Percentiles rank a stretch among this genome's conserved stretches.
These are phyloP conservation scores for Candida michaelii DNA, from an alignment of 805 yeast genomes.

Conservation along the genomic window DNA sequence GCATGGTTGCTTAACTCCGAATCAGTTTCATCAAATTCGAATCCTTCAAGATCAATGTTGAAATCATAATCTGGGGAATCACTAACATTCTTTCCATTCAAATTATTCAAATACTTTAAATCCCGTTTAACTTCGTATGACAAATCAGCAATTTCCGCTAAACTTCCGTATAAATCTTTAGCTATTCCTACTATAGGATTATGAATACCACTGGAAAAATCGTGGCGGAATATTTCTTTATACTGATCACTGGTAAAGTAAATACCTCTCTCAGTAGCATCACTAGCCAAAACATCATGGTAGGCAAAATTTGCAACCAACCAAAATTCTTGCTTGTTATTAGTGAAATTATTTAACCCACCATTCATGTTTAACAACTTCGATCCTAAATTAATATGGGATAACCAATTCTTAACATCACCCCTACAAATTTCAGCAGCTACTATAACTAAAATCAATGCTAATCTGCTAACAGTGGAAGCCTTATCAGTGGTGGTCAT, in stretches of 20 bases:
- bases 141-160: slow-evolving; percentile 67
- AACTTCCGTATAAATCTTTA: slow-evolving; percentile 60
- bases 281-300: slow-evolving; percentile 71
- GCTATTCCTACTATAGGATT: slow-evolving; percentile 76
- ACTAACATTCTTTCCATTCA: slow-evolving; percentile 13
- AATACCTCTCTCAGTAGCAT: slow-evolving; percentile 59
- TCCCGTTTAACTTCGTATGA: slow-evolving; percentile 50
- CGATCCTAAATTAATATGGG: slow-evolving; percentile 64
- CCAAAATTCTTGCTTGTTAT: slow-evolving; percentile 65
- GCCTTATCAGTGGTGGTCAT: slow-evolving; percentile 27
- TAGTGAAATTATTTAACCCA: slow-evolving; percentile 55
- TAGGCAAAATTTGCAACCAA: slow-evolving; percentile 75
- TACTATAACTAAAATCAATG: slow-evolving; percentile 64
- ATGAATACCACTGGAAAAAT: slow-evolving; percentile 40
- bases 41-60: slow-evolving; percentile 3
- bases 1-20: slow-evolving; percentile 25
- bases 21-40: slow-evolving; percentile 4
- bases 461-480: slow-evolving; percentile 48
- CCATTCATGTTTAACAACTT: slow-evolving; percentile 60
- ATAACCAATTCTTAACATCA: slow-evolving; percentile 74
- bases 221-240: slow-evolving; percentile 47
- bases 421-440: slow-evolving; percentile 86
- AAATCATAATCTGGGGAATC: slow-evolving; percentile 14
- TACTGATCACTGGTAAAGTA: slow-evolving; percentile 65
- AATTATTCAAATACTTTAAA: slow-evolving; percentile 7